Percentiles rank a stretch among this genome's conserved stretches.
These are phyloP conservation scores for Neofusicoccum kwambonambiense DNA, from an alignment of 2,329 filamentous ascomycete genomes.

Conservation along the genomic window DNA sequence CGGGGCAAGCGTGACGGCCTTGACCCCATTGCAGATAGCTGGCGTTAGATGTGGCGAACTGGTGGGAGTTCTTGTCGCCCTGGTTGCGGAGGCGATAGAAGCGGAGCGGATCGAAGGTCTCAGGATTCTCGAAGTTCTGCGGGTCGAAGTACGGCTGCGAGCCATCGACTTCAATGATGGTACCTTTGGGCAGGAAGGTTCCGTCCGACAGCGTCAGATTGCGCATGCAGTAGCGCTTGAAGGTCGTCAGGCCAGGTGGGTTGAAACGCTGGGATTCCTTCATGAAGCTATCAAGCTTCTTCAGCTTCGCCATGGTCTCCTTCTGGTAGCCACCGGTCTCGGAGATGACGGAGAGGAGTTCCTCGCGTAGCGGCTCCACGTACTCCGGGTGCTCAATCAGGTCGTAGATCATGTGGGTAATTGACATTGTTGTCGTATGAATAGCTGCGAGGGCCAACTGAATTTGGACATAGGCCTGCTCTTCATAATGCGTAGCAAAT, in stretches of 20 bases:
- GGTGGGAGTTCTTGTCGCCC: conserved; percentile 21
- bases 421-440: conserved; percentile 25
- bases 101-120: conserved; percentile 20
- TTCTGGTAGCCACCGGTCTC: conserved; percentile 20
- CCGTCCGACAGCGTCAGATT: conserved; percentile 24
- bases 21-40: conserved; percentile 30
- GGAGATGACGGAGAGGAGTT: conserved; percentile 14
- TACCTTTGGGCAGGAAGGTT: conserved; percentile 20
- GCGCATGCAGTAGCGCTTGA: conserved; percentile 20
- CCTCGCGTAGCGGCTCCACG: conserved; percentile 20
- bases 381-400: conserved; percentile 22
- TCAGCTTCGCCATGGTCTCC: conserved; percentile 20
- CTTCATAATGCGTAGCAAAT: conserved; percentile 17
- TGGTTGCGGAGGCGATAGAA: conserved; percentile 18
- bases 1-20: conserved; percentile 33
- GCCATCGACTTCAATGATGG: conserved; percentile 21
- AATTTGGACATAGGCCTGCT: conserved; percentile 12
- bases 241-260: conserved; percentile 20
- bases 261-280: conserved; percentile 23
- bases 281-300: conserved; percentile 25
- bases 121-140: conserved; percentile 16
- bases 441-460: conserved; percentile 22
- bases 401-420: conserved; percentile 22
- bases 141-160: conserved; percentile 19
- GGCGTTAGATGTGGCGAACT: conserved; percentile 30